A percentile compares a stretch with the other conserved stretches of the same genome.
Evolutionary conservation across 2,329 filamentous ascomycete genomes (phyloP).

Genomic region (Diaporthe aspalathi): DNA sequence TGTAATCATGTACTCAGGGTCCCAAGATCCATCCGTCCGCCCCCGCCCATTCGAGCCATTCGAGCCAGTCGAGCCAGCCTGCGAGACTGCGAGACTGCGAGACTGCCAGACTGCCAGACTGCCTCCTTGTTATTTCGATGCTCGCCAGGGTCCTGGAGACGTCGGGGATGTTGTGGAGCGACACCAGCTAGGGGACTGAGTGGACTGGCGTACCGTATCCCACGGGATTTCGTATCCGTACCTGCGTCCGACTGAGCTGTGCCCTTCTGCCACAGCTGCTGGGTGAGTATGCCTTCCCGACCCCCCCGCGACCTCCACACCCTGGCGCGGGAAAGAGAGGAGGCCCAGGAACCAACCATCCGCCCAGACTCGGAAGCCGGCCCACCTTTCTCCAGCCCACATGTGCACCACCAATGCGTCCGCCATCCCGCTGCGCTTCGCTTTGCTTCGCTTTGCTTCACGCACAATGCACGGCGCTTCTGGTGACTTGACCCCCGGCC

Average conservation of each 20-base stretch:
- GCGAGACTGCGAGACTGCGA: no score
- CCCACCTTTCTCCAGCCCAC: neutral
- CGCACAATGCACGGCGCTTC: neutral
- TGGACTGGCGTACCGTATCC: conserved; percentile 7
- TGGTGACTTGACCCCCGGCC: neutral
- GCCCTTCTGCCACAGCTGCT: neutral
- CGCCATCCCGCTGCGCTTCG: neutral
- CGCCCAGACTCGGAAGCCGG: neutral
- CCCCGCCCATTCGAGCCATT: no score
- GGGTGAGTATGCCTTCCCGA: neutral
- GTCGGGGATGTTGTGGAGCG: conserved; percentile 3
- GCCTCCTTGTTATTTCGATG: neutral
- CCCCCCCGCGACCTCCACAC: conserved; percentile 9
- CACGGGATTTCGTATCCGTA: conserved; percentile 12
- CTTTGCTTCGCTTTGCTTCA: conserved; percentile 8
- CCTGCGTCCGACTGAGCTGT: neutral
- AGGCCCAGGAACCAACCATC: conserved; percentile 15
- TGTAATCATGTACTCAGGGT: neutral
- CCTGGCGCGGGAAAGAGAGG: neutral
- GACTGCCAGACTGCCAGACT: no score
- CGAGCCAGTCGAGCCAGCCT: neutral
- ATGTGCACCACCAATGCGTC: neutral
- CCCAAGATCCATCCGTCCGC: conserved; percentile 4
- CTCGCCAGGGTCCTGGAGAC: conserved; percentile 27
- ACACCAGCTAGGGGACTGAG: conserved; percentile 8